Conservation (phyloP, 345 rosid species). For the Durio zibethinus region DNA sequence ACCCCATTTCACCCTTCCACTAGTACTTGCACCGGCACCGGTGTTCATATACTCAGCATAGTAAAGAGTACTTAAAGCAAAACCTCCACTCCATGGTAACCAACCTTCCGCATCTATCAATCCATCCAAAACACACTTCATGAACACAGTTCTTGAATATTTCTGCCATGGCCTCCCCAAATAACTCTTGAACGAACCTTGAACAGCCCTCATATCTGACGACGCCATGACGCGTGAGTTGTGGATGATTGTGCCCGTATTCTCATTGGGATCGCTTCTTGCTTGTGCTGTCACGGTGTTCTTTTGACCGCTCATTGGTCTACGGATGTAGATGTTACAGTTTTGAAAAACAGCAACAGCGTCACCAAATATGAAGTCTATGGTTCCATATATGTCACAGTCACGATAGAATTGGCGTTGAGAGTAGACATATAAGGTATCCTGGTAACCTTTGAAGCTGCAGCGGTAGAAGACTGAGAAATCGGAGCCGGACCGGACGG, state of each 20-base stretch:
- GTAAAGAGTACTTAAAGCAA: conserved; percentile 70
- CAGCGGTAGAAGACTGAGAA: conserved; percentile 72
- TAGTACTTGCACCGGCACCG: conserved; percentile 56
- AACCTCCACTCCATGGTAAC: conserved; percentile 70
- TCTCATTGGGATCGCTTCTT: conserved; percentile 62
- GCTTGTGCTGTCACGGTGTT: conserved; percentile 78
- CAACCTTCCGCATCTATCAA: conserved; percentile 60
- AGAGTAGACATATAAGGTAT: conserved; percentile 77
- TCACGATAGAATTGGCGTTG: conserved; percentile 78
- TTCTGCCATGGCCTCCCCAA: conserved; percentile 87
- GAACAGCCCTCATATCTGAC: conserved; percentile 33
- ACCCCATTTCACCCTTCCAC: conserved; percentile 69
- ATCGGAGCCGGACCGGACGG: conserved; percentile 78
- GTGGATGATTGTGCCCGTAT: conserved; percentile 77
- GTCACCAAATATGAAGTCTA: conserved; percentile 82
- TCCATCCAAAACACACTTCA: conserved; percentile 51
- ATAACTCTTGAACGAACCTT: conserved; percentile 41
- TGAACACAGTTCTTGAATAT: conserved; percentile 74
- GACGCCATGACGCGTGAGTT: conserved; percentile 52
- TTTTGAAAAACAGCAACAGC: conserved; percentile 56
- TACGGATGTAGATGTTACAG: conserved; percentile 60
- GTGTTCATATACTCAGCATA: conserved; percentile 78
- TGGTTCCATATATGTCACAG: conserved; percentile 70
- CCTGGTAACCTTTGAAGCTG: conserved; percentile 87
- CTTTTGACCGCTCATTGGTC: conserved; percentile 45